Evolutionary conservation across 305 asterid genomes (phyloP), one percentile per base, ranked within the genome.

Genomic region (Rubia peregrina): DNA sequence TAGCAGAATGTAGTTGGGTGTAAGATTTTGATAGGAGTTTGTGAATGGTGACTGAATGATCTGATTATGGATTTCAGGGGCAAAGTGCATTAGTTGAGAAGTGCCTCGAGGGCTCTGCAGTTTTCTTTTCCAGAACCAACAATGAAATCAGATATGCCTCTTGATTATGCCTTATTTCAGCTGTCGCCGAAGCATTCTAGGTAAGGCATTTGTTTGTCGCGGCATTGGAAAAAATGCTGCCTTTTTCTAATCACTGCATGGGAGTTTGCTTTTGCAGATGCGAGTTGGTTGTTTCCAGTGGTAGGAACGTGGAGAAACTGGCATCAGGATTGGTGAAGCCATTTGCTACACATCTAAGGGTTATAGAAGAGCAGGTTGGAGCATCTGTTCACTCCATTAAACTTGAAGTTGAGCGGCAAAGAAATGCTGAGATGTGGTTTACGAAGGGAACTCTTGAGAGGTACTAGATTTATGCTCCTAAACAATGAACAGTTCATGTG

Each of bases 371-470:
- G 74, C 95, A 94, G 80, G 78, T 86, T 75, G 85, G 90, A 73
- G 83, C 88, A 74, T 75, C 87, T 38, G 85, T 83, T 66, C 92
- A 83, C 74, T 83, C 90, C 26, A 86, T 94, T 73, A 89, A 85
- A 84, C 99, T 94, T 78, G 97, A 94, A 75, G 85, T 81, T 71
- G 90, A 85, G 69, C 73, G 84, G 67, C 74, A 71, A 14, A 86
- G 75, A 80, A 88, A 82, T 77, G 86, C 90, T 51, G 89, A 82
- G 65, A 71, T 68, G 62, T 94, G 99, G 99, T 94, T 94, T 88
- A 91, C 98, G 51, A 94, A 88, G 82, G 99, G 97, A 83, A 94
- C 98, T 11, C 86, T 94, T 36, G 97, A 94, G 85, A 94, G 97
- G 98, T 91, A 77, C 63, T 71, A 71, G 63, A 11, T 57, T 38